Base-by-base conservation (phyloP, 108 stramenopile species). In the Skeletonema costatum region DNA sequence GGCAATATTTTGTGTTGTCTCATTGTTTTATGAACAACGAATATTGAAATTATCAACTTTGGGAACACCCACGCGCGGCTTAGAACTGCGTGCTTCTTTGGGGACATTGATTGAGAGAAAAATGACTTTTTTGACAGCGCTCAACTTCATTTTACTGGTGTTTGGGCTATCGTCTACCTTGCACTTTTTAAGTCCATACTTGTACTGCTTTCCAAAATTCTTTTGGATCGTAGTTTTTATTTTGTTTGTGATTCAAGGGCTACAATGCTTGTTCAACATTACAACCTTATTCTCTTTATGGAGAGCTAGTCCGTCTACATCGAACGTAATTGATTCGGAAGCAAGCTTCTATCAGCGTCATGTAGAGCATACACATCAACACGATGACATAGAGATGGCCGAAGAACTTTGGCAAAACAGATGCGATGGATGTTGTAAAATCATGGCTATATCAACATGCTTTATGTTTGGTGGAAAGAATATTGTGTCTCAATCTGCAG, bases 391-490 rank as follows among this genome's bases (percentile, higher is more conserved):
- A 16, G 64, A 73, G 31, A 82, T 80, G 35, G 76, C 80, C 16
- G 81, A 80, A 64, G 85, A 93, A 71, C 77, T 93, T 71, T 96
- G 94, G 94, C 81, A 80, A 16, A 75, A 87, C 29, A 77, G 94
- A 64, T 96, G 94, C 70, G 76, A 88, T 17, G 79, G 71, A 10
- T 87, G 87, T 39, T 96, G 91, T 72, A 73, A 88, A 25, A 85
- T 89, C 21, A 38, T 92, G 48, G 84, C 85, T 2, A 62, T 85
- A 41, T 77, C 87, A 12, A 96, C 93, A 3, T 96, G 96, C 51
- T 96, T 88, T 69, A 35, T 94, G 41, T 96, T 96, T 82, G 96
- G 96, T 6, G 96, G 96, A 33, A 79, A 86, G 42, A 87, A 91
- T 38, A 79, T 93, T 21, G 71, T 86, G 3, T 76, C 85, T 6